Conservation (phyloP, 768 basidiomycete species). For the Myochromella boudieri region DNA sequence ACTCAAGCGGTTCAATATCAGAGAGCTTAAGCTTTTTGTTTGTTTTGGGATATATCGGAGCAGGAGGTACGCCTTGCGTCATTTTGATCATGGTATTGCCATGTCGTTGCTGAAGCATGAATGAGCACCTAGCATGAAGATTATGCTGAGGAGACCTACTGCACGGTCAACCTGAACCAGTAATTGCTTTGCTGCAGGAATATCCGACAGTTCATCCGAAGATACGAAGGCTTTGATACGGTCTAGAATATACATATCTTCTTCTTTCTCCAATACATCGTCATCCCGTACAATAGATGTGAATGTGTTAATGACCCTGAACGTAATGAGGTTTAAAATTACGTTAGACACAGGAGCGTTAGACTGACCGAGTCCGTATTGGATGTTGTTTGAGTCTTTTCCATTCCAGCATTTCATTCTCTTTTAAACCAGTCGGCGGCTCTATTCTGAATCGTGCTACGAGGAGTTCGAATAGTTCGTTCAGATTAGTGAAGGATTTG, state of each 20-base stretch:
- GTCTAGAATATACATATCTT: constrained; percentile 79
- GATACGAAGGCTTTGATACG: constrained; percentile 80
- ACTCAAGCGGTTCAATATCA: constrained; percentile 86
- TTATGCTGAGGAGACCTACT: constrained; percentile 45
- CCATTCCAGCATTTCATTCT: constrained; percentile 75
- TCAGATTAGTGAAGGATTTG: constrained; percentile 86
- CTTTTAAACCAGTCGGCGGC: constrained; percentile 65
- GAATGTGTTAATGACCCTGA: constrained; percentile 86
- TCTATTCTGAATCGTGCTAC: constrained; percentile 77
- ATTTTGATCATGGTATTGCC: constrained; percentile 59
- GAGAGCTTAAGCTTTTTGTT: constrained; percentile 74
- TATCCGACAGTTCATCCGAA: constrained; percentile 59
- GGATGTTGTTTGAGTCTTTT: constrained; percentile 80
- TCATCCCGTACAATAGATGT: constrained; percentile 87
- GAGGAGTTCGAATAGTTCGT: constrained; percentile 81
- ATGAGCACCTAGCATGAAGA: neutral
- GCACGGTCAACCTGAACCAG: constrained; percentile 74
- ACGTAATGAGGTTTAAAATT: neutral
- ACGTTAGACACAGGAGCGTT: constrained; percentile 4
- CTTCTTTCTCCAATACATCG: constrained; percentile 80
- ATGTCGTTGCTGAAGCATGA: constrained; percentile 39
- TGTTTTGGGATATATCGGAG: constrained; percentile 72
- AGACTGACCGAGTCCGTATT: constrained; percentile 78
- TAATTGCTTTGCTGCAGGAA: constrained; percentile 75
- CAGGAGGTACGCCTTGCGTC: constrained; percentile 61